Percentiles rank a stretch among this genome's conserved stretches.
Evolutionary conservation across 208 protist species (phyloP).

Genomic region (Angomonas desouzai): DNA sequence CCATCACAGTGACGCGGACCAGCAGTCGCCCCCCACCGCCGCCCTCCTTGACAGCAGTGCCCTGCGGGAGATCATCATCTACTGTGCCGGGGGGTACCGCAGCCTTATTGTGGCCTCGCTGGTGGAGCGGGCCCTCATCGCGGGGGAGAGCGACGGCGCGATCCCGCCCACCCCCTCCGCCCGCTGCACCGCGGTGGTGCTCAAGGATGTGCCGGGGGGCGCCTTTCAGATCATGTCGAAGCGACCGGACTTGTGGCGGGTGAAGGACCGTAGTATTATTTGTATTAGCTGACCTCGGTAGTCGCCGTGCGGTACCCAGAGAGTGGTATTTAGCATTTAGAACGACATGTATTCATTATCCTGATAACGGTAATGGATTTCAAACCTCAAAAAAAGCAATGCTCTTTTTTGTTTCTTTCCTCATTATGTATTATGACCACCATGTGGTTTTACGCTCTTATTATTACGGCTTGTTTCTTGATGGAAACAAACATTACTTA

Average conservation of each 20-base stretch:
- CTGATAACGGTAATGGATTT: background rate
- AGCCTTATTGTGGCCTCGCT: constrained; percentile 72
- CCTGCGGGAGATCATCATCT: constrained; percentile 47
- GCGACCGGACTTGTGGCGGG: constrained; percentile 68
- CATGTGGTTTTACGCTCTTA: no score
- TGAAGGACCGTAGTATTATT: constrained; percentile 81
- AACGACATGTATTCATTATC: constrained; percentile 6
- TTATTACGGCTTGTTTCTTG: no score
- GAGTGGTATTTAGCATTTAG: constrained; percentile 12
- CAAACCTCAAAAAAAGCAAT: constrained; percentile 10
- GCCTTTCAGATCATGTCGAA: constrained; percentile 82
- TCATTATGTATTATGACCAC: no score
- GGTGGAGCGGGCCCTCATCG: constrained; percentile 42
- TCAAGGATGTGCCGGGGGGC: constrained; percentile 58
- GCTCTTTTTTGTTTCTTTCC: constrained; percentile 14
- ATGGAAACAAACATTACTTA: constrained; percentile 9
- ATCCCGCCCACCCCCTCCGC: no score
- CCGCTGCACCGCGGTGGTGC: constrained; percentile 4
- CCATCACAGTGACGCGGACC: constrained; percentile 22
- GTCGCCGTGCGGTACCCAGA: constrained; percentile 14
- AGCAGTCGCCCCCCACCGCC: background rate
- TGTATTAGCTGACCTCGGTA: constrained; percentile 89
- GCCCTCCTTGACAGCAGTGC: background rate
- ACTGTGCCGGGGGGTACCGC: constrained; percentile 78
- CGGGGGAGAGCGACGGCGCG: constrained; percentile 12